Evolutionary conservation across 1,284 basidiomycete species (phyloP).

Genomic region (Papiliotrema fonsecae): DNA sequence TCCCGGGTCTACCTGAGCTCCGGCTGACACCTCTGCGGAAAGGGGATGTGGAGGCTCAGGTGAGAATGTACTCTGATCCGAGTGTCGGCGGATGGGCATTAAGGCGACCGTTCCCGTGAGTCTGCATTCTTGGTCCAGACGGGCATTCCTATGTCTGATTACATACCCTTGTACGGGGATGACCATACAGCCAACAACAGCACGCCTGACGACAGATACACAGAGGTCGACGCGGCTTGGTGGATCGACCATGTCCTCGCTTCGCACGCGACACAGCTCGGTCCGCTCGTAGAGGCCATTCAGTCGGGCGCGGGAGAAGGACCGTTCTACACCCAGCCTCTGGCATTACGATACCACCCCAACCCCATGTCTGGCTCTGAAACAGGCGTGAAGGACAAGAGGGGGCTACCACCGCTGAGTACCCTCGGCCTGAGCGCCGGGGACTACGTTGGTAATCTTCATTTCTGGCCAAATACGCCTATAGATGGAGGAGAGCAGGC

Average conservation of each 20-base stretch:
- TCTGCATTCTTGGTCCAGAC: not conserved
- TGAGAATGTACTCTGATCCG: conserved; percentile 9
- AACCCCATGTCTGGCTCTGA: not conserved
- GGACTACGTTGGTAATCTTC: conserved; percentile 6
- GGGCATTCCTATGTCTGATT: not conserved
- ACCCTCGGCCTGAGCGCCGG: not conserved
- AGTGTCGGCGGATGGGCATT: conserved; percentile 11
- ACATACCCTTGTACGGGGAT: not conserved
- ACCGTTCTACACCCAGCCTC: not conserved
- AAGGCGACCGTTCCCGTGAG: conserved; percentile 13
- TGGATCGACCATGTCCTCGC: not conserved
- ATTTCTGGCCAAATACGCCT: not conserved
- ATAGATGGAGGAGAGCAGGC: not conserved
- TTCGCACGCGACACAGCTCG: not conserved
- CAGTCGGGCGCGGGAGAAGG: not conserved
- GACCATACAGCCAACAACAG: no score
- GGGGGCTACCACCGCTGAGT: not conserved
- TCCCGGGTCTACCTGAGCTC: not conserved
- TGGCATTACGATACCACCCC: not conserved
- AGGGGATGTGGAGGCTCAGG: not conserved
- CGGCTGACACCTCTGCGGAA: conserved; percentile 3
- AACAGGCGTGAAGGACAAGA: not conserved
- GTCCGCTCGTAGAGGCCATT: not conserved
- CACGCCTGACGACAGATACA: not conserved
- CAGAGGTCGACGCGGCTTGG: not conserved